These are phyloP conservation scores for Mycena floridula DNA, from an alignment of 768 basidiomycete species.

Conservation along the genomic window DNA sequence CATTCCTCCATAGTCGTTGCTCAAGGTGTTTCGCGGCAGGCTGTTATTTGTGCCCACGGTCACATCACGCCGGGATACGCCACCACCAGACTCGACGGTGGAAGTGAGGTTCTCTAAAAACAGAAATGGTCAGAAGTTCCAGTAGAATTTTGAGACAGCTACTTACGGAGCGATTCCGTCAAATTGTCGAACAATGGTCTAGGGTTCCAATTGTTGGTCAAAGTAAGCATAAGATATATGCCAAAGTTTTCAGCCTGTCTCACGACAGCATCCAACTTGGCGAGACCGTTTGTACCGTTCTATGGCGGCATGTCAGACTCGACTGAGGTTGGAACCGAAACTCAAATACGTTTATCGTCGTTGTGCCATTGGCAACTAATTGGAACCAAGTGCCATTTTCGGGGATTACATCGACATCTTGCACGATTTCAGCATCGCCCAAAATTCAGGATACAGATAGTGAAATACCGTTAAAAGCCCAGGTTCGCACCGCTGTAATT, in stretches of 20 bases:
- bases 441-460: constrained; percentile 1
- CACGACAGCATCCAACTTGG: constrained; percentile 55
- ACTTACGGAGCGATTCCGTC: constrained; percentile 4
- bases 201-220: constrained; percentile 62
- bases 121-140: not conserved
- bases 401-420: constrained; percentile 49
- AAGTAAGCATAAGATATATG: constrained; percentile 45
- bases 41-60: constrained; percentile 27
- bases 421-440: not conserved
- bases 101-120: not conserved
- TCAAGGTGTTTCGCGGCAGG: constrained; percentile 46
- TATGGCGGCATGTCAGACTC: too few species aligned
- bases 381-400: constrained; percentile 62
- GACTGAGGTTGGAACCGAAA: too few species aligned
- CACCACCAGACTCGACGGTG: constrained; percentile 1
- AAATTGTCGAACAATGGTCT: constrained; percentile 23
- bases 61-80: constrained; percentile 8
- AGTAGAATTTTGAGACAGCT: not conserved
- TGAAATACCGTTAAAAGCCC: constrained; percentile 63
- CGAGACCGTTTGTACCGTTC: constrained; percentile 53
- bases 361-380: constrained; percentile 45
- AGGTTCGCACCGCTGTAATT: constrained; percentile 55
- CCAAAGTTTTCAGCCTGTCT: constrained; percentile 47
- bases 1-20: constrained; percentile 69
- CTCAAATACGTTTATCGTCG: constrained; percentile 55